phyloP scores from a whole-genome alignment of 2,329 filamentous ascomycete species.

The Xylaria sp. region DNA sequence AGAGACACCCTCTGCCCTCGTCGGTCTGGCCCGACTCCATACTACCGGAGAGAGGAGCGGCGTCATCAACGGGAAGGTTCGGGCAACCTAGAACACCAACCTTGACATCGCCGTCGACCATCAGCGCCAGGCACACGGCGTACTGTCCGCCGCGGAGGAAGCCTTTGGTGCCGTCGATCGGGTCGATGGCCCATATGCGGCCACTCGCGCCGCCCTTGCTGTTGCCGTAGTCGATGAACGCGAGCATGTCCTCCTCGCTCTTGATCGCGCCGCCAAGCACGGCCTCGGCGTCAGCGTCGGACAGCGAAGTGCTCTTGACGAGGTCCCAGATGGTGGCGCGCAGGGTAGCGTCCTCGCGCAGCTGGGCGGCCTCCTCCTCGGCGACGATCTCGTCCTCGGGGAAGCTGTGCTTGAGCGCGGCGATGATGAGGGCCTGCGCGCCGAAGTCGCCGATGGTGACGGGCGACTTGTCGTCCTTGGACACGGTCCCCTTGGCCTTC shows the following conservation, averaged over 20 bases:
- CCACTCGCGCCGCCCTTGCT: constrained; percentile 74
- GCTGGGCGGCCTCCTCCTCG: constrained; percentile 86
- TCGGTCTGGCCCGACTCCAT: constrained; percentile 77
- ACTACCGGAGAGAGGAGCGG: constrained; percentile 69
- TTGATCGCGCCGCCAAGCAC: constrained; percentile 72
- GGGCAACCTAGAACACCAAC: constrained; percentile 95
- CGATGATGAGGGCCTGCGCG: constrained; percentile 94
- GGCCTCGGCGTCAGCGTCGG: constrained; percentile 67
- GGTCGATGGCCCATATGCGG: constrained; percentile 94
- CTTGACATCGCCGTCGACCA: constrained; percentile 92
- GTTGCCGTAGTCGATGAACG: constrained; percentile 70
- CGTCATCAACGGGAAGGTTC: constrained; percentile 89
- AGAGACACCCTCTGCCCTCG: constrained; percentile 82
- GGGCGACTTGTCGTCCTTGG: constrained; percentile 93
- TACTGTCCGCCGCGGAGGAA: constrained; percentile 97
- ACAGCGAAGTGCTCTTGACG: constrained; percentile 73
- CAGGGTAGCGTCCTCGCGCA: constrained; percentile 73
- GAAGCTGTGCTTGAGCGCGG: constrained; percentile 87
- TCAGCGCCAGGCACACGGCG: constrained; percentile 88
- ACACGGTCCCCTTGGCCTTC: constrained; percentile 91
- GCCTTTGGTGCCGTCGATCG: constrained; percentile 97
- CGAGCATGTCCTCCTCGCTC: constrained; percentile 69
- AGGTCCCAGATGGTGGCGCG: constrained; percentile 83
- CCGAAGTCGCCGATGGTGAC: constrained; percentile 98
- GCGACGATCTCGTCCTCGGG: constrained; percentile 89